Base-by-base conservation (phyloP, 129 eudicot species). In the Lactuca saligna region DNA sequence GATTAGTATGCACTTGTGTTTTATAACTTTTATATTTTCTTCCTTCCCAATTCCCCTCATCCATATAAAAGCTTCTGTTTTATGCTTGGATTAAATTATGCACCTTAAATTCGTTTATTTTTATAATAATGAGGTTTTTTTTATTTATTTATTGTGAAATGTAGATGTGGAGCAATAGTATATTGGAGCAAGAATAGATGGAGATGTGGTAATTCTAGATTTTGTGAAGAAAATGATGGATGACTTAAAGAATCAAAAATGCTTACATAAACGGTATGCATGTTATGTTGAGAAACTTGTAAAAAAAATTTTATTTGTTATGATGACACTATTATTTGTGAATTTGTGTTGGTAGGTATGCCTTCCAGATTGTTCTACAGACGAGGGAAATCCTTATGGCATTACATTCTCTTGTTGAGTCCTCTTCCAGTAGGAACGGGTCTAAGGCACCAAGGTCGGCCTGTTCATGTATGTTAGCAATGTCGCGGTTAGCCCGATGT, bases 211-310 rank as follows among this genome's bases (percentile, higher is more conserved):
- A 76, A 90, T 91, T 14, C 66, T 85, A 70, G 99, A 94, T 5
- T 94, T 94, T 77, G 89, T 94, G 76, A 90, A 94, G 89, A 83
- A 84, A 76, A 94, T 94, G 99, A 81, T 94, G 85, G 99, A 94
- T 55, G 99, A 90, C 80, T 94, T 94, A 84, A 89, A 90, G 85
- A 90, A 85, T 33, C 94, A 87, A 82, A 94, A 94, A 81, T 66
- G 59, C 42, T 79, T 94, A 72, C 99, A 94, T 70, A 94, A 77
- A 75, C 71, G 99, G 99, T 89, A 83, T 8, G 20, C 7, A 3
- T 2, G 3, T 8, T 38, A 11, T 25, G 11, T 31, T 7, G 49
- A 64, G 51, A 62, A 61, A 51, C 12, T 17, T 12, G 15, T 33
- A 12, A 7, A n/a, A n/a, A n/a, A n/a, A n/a, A n/a, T 20, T 20